Base-by-base conservation (phyloP, 495 filamentous ascomycete genomes). In the Lasiosphaeriaceae sp. region DNA sequence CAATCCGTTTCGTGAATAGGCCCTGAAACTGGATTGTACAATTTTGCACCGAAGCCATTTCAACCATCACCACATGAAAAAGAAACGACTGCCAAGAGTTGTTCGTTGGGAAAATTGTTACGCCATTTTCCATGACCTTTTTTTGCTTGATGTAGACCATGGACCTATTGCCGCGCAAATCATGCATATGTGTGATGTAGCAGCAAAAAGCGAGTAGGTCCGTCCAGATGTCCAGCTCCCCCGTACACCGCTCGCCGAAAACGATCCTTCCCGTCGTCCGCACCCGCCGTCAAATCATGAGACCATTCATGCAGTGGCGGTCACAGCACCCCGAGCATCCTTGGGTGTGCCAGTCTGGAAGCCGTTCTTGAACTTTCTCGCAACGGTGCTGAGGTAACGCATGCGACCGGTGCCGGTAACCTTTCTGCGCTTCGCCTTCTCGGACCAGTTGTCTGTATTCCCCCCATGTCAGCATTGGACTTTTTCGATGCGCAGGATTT, bases 341-440 rank as follows among this genome's bases (percentile, higher is more conserved):
- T 95, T 94, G 67, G 90, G 93, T 62, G 79, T 76, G 65, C 94
- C 94, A 56, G 80, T 86, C 80, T 88, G 92, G 87, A 98, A 98
- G 62, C 91, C 92, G 80, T 98, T 97, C 80, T 86, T 89, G 83
- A 96, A 96, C 74, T 83, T 84, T 71, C 93, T 86, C 67, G 93
- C 80, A 70, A 97, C 85, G 65, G 81, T 84, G 81, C 92, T 93
- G 74, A 97, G 84, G 80, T 91, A 87, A 58, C 90, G 81, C 88
- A 92, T 91, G 68, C 94, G 86, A 75, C 94, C 94, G 71, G 90
- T 90, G 65, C 94, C 94, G 68, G 90, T 94, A 69, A 92, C 96
- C 93, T 96, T 97, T 88, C 94, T 92, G 77, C 94, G 81, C 89
- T 96, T 97, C 67, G 92, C 95, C 85, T 98, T 98, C 86, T 96